Evolutionary conservation across 108 stramenopile species (phyloP).

Genomic region (Nannochloropsis salina): DNA sequence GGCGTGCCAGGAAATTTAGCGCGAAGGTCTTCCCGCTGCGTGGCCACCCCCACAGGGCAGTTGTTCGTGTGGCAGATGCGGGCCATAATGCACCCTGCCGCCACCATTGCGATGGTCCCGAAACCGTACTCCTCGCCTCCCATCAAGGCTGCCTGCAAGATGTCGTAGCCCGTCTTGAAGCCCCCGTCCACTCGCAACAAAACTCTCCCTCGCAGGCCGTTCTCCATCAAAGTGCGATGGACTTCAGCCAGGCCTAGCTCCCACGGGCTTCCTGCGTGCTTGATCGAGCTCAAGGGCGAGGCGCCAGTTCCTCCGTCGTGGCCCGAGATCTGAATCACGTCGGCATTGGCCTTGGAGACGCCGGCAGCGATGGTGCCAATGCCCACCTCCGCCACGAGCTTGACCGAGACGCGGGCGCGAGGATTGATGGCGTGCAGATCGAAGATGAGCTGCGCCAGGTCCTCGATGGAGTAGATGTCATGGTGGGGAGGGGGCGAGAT

Average conservation of each 20-base stretch:
- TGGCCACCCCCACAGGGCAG: constrained; percentile 53
- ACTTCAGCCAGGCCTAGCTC: constrained; percentile 50
- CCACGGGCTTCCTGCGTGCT: constrained; percentile 54
- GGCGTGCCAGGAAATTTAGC: constrained; percentile 50
- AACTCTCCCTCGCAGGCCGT: constrained; percentile 44
- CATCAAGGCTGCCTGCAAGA: constrained; percentile 49
- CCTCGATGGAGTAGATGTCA: constrained; percentile 54
- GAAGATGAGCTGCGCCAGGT: constrained; percentile 52
- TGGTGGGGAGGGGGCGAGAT: constrained; percentile 53
- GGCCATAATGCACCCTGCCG: constrained; percentile 55
- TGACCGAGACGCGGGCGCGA: constrained; percentile 78
- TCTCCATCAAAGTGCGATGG: constrained; percentile 42
- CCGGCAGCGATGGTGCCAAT: constrained; percentile 53
- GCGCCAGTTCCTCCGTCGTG: constrained; percentile 55
- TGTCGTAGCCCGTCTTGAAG: constrained; percentile 53
- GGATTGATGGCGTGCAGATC: constrained; percentile 51
- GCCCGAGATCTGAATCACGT: constrained; percentile 53
- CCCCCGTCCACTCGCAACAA: constrained; percentile 48
- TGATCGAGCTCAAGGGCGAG: constrained; percentile 47
- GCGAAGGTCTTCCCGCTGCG: constrained; percentile 43
- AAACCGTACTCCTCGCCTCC: constrained; percentile 55
- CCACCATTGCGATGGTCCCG: constrained; percentile 52
- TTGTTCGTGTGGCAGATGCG: constrained; percentile 54
- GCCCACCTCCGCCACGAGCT: constrained; percentile 97
- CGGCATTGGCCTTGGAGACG: constrained; percentile 52